Base-by-base conservation (phyloP, 169 alveolate species). In the Plasmodium cynomolgi region DNA sequence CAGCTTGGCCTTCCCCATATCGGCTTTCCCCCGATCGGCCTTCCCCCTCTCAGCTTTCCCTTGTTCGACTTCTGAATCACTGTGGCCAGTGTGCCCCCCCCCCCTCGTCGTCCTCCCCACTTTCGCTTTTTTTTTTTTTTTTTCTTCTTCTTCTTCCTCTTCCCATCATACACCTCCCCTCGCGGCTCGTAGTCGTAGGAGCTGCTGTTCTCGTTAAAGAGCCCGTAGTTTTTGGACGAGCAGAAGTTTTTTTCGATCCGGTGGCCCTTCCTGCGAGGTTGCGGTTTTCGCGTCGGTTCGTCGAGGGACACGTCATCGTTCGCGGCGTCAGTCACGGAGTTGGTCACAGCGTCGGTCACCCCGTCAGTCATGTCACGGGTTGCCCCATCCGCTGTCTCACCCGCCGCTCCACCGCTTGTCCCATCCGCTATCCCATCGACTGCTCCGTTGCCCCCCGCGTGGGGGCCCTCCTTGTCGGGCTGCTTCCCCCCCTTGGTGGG, bases 151-250 rank as follows among this genome's bases (percentile, higher is more conserved):
- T 91, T 82, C 58, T 79, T 17, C 39, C 62, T 34, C 26, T 73
- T 50, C 92, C 29, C 33, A 17, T 34, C 47, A 2, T 20, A 17
- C 7, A 47, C 81, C 20, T 33, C 54, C 1, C 33, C 11, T 33
- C 72, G 23, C 83, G 20, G 23, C 13, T 91, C 95, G 15, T 33
- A 20, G 56, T 79, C 83, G n/a, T 31, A 73, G 33, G 92, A 72
- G 13, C 92, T 58, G 29, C 85, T 83, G 31, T 79, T 44, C n/a
- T 73, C 92, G n/a, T 79, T 39, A 8, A 83, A 31, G 39, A 44
- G 15, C 15, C 91, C 74, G n/a, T 83, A n/a, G 13, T 84, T 79
- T 72, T 62, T 73, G 0, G 81, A 20, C 8, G 41, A 54, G 3
- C 29, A 23, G 17, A 26, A 26, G 62, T 62, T 62, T 11, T 84